Percentiles rank a stretch among this genome's conserved stretches.
These are phyloP conservation scores for Globisporangium polare DNA, from an alignment of 352 stramenopile species.

Conservation along the genomic window DNA sequence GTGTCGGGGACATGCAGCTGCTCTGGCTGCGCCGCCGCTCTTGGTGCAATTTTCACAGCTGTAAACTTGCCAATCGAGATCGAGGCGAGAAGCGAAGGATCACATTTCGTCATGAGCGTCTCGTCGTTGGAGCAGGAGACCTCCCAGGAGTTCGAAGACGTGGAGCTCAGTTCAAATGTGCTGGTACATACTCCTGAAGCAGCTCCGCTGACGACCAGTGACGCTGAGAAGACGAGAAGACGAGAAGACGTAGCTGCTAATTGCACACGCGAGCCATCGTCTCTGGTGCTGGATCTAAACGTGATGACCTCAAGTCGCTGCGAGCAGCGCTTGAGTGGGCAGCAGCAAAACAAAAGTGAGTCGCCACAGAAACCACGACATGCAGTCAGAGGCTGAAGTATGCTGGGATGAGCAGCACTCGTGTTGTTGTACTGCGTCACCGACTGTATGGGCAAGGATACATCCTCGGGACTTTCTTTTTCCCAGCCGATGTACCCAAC, in stretches of 20 bases:
- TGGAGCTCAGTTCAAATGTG: constrained; percentile 3
- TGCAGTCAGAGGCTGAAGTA: too few species aligned
- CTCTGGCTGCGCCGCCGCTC: background rate
- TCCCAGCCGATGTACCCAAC: too few species aligned
- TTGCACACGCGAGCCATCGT: background rate
- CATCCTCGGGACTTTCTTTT: too few species aligned
- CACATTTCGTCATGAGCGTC: background rate
- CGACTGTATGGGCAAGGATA: too few species aligned
- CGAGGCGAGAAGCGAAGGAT: constrained; percentile 1
- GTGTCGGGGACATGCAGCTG: background rate
- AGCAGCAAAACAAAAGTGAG: background rate
- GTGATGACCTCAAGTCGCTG: background rate
- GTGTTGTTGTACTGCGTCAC: too few species aligned
- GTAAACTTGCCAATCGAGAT: background rate
- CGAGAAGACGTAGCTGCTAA: background rate
- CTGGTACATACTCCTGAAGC: too few species aligned
- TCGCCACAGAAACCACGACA: too few species aligned
- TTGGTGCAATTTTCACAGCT: background rate
- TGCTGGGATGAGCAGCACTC: too few species aligned
- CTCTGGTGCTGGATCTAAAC: background rate
- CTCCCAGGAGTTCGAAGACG: background rate
- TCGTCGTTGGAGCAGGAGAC: constrained; percentile 2
- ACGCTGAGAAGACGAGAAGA: background rate
- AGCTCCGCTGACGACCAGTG: too few species aligned
- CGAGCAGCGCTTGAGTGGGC: background rate